Percentiles rank a stretch among this genome's conserved stretches.
These are phyloP conservation scores for Penicillium sp. DNA, from an alignment of 2,329 filamentous ascomycete genomes.

Conservation along the genomic window DNA sequence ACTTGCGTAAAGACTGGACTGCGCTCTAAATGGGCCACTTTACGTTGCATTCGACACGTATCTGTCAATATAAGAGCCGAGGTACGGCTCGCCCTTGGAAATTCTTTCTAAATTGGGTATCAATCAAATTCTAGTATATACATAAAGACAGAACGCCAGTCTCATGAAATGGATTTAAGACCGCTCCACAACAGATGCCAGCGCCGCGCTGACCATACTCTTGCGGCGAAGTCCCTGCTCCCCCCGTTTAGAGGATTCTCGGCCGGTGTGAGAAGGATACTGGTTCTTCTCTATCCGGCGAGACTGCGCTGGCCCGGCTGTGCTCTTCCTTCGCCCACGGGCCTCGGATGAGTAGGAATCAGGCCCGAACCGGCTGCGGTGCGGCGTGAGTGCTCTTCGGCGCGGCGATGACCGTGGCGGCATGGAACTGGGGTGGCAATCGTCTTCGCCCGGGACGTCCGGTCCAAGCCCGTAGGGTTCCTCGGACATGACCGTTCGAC, in stretches of 20 bases:
- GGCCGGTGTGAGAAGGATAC: constrained; percentile 17
- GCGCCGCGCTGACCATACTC: constrained; percentile 40
- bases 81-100: background rate
- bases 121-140: constrained; percentile 16
- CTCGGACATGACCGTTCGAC: constrained; percentile 32
- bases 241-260: constrained; percentile 32
- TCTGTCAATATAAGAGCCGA: background rate
- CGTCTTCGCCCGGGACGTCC: constrained; percentile 22
- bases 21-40: too few relatives aligned
- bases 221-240: constrained; percentile 38
- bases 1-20: too few relatives aligned
- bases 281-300: constrained; percentile 38
- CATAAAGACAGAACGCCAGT: constrained; percentile 5
- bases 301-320: constrained; percentile 22
- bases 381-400: constrained; percentile 28
- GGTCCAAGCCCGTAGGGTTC: constrained; percentile 17
- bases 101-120: constrained; percentile 14
- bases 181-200: constrained; percentile 36
- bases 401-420: constrained; percentile 35
- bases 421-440: constrained; percentile 40
- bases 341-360: constrained; percentile 3
- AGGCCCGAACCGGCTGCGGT: constrained; percentile 31
- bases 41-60: background rate
- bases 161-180: background rate
- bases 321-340: constrained; percentile 30